Conservation (phyloP, 2,329 filamentous ascomycete genomes). For the Fusarium virguliforme region DNA sequence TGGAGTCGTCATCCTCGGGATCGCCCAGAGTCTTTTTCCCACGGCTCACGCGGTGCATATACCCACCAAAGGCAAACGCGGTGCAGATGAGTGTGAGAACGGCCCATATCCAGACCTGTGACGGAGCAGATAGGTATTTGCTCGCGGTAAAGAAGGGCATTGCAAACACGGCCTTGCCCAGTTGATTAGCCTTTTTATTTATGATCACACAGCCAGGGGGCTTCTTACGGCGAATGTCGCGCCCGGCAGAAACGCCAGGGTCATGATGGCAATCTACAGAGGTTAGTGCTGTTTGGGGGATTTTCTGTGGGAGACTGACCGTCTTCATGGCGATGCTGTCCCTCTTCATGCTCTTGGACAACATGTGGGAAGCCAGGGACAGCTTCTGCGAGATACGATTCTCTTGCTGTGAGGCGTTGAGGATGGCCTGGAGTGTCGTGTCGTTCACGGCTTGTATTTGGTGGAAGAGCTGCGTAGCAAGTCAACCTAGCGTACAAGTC, state of each 20-base stretch:
- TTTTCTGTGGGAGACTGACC: background rate
- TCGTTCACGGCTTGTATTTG: conserved; percentile 4
- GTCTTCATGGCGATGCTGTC: conserved; percentile 11
- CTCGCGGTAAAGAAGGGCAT: conserved; percentile 11
- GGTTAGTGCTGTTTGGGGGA: background rate
- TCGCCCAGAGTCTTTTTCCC: background rate
- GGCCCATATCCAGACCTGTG: background rate
- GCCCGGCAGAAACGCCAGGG: background rate
- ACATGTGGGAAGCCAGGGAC: background rate
- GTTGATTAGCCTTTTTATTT: background rate
- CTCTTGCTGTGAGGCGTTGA: background rate
- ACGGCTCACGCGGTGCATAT: background rate
- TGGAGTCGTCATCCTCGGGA: background rate
- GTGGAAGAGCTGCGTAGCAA: background rate
- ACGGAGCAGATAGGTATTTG: background rate
- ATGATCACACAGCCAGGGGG: background rate
- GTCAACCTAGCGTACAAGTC: background rate
- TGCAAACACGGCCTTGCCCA: background rate
- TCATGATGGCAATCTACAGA: background rate
- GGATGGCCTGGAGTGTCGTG: background rate
- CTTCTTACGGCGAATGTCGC: background rate
- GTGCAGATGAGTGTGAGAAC: background rate
- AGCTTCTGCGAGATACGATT: background rate
- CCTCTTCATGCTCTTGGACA: conserved; percentile 3
- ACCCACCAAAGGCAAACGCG: background rate